These are phyloP conservation scores for Trichosporon coremiiforme DNA, from an alignment of 1,284 basidiomycete species.

Conservation along the genomic window DNA sequence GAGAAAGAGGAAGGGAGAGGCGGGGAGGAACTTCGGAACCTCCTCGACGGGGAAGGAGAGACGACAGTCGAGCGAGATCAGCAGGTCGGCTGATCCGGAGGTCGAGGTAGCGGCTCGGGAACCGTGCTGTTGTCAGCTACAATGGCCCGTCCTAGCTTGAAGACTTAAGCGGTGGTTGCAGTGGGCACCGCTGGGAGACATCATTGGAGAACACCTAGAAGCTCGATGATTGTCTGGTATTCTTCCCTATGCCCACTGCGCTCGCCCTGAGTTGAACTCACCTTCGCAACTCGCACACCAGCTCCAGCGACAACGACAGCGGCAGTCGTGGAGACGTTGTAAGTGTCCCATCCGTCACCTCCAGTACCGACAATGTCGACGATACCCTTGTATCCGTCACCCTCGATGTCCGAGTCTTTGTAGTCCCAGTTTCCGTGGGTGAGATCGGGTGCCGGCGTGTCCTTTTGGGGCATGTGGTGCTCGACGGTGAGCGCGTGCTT, in stretches of 20 bases:
- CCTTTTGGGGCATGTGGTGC: slow-evolving; percentile 49
- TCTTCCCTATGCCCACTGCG: too few species aligned
- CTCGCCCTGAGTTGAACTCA: slow-evolving; percentile 53
- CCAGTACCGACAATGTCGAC: slow-evolving; percentile 74
- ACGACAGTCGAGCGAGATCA: slow-evolving; percentile 81
- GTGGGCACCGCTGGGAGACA: too few species aligned
- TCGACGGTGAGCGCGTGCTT: slow-evolving; percentile 64
- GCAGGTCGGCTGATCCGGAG: slow-evolving; percentile 90
- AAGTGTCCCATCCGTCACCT: slow-evolving; percentile 96
- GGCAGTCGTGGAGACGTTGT: slow-evolving; percentile 96
- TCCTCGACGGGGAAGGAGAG: slow-evolving; percentile 69
- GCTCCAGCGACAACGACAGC: slow-evolving; percentile 93
- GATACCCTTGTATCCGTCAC: slow-evolving; percentile 52
- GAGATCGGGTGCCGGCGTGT: slow-evolving; percentile 16
- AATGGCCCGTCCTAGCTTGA: too few species aligned
- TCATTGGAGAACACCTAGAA: not conserved
- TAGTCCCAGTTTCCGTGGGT: slow-evolving; percentile 53
- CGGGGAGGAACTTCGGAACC: slow-evolving; percentile 60
- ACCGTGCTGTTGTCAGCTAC: slow-evolving; percentile 68
- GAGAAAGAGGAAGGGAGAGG: slow-evolving; percentile 84
- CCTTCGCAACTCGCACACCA: slow-evolving; percentile 90
- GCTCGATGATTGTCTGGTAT: too few species aligned
- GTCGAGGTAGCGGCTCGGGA: slow-evolving; percentile 90
- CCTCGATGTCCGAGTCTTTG: slow-evolving; percentile 51
- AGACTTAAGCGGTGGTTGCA: too few species aligned